Conservation (phyloP, 257 asterid genomes). For the Solanum boliviense region DNA sequence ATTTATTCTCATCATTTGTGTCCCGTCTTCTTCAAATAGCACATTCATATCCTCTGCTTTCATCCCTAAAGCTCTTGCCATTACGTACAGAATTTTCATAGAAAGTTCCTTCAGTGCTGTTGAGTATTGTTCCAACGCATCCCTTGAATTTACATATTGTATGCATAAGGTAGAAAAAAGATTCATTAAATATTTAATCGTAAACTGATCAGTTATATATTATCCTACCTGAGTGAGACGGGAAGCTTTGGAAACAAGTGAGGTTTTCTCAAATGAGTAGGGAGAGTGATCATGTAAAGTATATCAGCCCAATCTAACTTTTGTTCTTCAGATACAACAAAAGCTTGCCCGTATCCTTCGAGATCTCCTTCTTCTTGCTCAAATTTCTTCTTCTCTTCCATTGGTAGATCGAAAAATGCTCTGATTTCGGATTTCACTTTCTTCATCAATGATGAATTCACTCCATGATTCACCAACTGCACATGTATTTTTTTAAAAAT, state of each 20-base stretch:
- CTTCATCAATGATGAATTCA: conserved; percentile 18
- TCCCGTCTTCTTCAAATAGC: conserved; percentile 14
- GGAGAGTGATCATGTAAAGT: conserved; percentile 20
- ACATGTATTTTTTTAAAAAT: neutral
- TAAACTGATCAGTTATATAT: neutral
- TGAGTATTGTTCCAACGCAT: too few relatives aligned
- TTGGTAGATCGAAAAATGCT: conserved; percentile 38
- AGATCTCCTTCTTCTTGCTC: conserved; percentile 18
- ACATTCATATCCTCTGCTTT: neutral
- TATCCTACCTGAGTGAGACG: neutral
- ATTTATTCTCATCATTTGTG: conserved; percentile 39
- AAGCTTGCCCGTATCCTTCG: conserved; percentile 54
- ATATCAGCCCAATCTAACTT: conserved; percentile 66
- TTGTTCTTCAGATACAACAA: conserved; percentile 54
- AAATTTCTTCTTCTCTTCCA: conserved; percentile 42
- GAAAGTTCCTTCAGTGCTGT: conserved; percentile 6
- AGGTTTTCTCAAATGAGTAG: conserved; percentile 3
- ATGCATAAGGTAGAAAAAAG: neutral
- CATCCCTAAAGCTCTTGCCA: neutral
- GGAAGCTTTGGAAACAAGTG: neutral
- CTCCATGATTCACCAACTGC: conserved; percentile 55
- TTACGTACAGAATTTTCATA: conserved; percentile 29
- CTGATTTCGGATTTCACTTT: neutral
- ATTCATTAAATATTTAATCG: neutral
- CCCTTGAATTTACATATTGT: too few relatives aligned